A percentile compares a stretch with the other conserved stretches of the same genome.
phyloP scores from a whole-genome alignment of 78 protist species.

The Emiliania huxleyi region DNA sequence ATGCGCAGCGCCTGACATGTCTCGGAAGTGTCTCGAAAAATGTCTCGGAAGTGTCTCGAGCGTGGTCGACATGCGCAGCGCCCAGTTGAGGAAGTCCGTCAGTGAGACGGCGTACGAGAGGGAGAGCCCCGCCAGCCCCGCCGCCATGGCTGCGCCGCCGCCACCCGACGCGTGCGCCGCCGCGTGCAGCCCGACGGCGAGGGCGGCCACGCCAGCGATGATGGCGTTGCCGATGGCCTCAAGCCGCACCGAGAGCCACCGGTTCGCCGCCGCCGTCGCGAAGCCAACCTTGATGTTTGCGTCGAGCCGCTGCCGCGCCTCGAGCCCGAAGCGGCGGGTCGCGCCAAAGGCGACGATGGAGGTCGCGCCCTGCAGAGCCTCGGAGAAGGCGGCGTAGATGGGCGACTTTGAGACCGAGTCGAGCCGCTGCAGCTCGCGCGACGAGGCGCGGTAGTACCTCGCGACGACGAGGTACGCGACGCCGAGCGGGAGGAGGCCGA shows the following conservation, averaged over 20 bases:
- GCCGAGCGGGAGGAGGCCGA: neutral
- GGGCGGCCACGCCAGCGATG: neutral
- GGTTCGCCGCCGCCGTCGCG: neutral
- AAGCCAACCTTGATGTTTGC: neutral
- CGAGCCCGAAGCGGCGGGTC: neutral
- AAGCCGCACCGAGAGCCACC: neutral
- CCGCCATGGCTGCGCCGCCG: neutral
- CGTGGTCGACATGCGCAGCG: conserved; percentile 27
- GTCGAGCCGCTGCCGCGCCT: neutral
- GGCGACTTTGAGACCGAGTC: conserved; percentile 80
- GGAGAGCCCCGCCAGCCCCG: conserved; percentile 45
- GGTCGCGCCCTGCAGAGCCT: neutral
- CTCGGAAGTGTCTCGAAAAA: too few species aligned
- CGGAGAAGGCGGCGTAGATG: neutral
- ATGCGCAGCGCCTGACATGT: neutral
- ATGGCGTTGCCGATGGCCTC: neutral
- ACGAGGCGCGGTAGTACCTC: neutral
- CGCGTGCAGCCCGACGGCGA: neutral
- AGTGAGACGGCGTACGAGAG: conserved; percentile 47
- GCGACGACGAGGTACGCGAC: neutral
- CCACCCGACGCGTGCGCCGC: neutral
- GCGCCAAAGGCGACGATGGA: neutral
- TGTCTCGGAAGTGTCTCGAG: too few species aligned
- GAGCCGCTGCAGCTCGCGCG: conserved; percentile 72
- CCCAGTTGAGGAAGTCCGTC: conserved; percentile 27